Base-by-base conservation (phyloP, 495 filamentous ascomycete genomes). In the Daldinia grandis region DNA sequence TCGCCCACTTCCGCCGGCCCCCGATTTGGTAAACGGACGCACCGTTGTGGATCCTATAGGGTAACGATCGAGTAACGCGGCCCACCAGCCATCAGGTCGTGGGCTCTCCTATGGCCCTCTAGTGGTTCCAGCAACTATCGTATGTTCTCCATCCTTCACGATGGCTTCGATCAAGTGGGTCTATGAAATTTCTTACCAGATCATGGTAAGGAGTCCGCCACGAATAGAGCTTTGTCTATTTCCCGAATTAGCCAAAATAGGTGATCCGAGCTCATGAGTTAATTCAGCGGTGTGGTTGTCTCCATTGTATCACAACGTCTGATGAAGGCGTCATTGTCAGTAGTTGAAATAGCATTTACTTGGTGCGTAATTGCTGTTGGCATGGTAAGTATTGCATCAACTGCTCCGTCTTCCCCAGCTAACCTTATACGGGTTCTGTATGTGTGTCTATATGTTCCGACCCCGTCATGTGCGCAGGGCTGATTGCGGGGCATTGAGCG, bases 51-150 rank as follows among this genome's bases (percentile, higher is more conserved):
- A 77, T 77, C 65, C 63, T 27, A 75, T 75, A 69, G 67, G 69
- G 72, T 75, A 77, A 75, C 73, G 69, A 75, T 73, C 63, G 59
- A 64, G 69, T 77, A 75, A 77, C 73, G 30, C 31, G 51, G 17
- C 50, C 74, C 63, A 64, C 69, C 44, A 62, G 28, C 37, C 40
- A 57, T 55, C 55, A 59, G 64, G 40, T 72, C 60, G 72, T 74
- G 60, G 60, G 63, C 49, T 35, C 54, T 62, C 19, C 54, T 68
- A 28, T 57, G 63, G 53, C 49, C 50, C 62, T 58, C 24, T 53
- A 66, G 42, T 67, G 66, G 51, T 60, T 64, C 68, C 51, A 68
- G 47, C 28, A 37, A 15, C 25, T 54, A 64, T 74, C 68, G 63
- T 67, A 74, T 33, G 68, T 68, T 71, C 53, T 63, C 37, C 55